Evolutionary conservation across 768 basidiomycete species (phyloP).

Genomic region (Lentinula detonsa): DNA sequence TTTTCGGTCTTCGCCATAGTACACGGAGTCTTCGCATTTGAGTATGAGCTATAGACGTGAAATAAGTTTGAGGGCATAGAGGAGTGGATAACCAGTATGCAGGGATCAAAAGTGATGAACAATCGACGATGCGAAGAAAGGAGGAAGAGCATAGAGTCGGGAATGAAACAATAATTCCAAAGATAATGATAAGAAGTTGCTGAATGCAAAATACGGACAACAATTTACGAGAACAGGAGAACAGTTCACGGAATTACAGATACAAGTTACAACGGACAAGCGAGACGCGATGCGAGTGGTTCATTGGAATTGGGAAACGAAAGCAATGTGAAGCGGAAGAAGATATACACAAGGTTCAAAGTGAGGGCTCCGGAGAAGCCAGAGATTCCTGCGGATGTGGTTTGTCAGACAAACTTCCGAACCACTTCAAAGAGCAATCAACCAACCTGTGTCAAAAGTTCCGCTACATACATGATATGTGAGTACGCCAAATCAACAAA

Average conservation of each 20-base stretch:
- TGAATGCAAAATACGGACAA: background rate
- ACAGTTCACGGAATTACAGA: background rate
- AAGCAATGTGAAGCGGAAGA: background rate
- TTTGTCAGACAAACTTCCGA: background rate
- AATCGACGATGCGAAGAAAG: no score
- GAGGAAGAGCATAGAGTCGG: no score
- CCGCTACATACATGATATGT: slow-evolving; percentile 28
- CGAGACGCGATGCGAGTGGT: background rate
- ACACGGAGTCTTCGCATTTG: no score
- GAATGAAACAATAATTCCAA: no score
- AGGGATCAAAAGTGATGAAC: no score
- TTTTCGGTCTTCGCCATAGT: no score
- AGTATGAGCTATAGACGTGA: no score
- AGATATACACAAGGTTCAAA: background rate
- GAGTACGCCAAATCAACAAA: background rate
- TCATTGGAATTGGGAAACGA: background rate
- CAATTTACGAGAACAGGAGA: background rate
- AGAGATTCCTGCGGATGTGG: slow-evolving; percentile 1
- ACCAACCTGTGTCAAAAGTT: slow-evolving; percentile 57
- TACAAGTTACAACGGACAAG: background rate
- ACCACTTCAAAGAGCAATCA: slow-evolving; percentile 3
- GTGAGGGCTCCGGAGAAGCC: slow-evolving; percentile 3
- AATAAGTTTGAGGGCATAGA: no score
- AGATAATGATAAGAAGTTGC: no score
- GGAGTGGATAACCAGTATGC: no score